Evolutionary conservation across 768 basidiomycete species (phyloP), one percentile per base, ranked within the genome.

Genomic region (Hortiboletus flavorubellus): DNA sequence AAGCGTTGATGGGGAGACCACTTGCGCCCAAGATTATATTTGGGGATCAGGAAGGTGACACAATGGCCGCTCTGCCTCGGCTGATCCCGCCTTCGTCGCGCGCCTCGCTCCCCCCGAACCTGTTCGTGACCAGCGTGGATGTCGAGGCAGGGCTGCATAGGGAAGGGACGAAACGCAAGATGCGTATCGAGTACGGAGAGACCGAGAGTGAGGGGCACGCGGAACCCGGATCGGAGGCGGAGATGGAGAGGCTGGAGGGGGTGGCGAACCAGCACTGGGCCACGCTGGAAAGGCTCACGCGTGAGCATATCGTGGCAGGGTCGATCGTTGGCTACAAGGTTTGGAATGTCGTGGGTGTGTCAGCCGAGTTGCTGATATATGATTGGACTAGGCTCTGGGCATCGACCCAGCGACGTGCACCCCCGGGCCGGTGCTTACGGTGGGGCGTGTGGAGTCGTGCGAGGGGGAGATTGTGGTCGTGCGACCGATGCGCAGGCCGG

Each of bases 71-170:
- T 3, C 58, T 54, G 5, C 71, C 75, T 8, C 76, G 73, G 1
- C 68, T 87, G 11, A 60, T 87, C 33, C 83, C 87, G 2, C 88
- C 88, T 1, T 89, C 88, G 4, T 80, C 84, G 62, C 79, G 81
- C 43, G 69, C 80, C 47, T 62, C 72, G 45, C 61, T 90, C 8
- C 88, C 88, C 1, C 62, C 73, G 5, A 83, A 86, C 49, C 65
- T 90, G 62, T 82, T 90, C 56, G 85, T 90, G 34, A 89, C 87
- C 3, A 84, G 82, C 59, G 75, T 89, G 2, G 85, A 90, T 56
- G 85, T 89, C 26, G 86, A 87, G 61, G 78, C 74, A 26, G 78
- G 74, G 1, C 10, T 55, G 51, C 49, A 56, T 18, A 58, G 62
- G 37, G 74, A 72, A 54, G 70, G 71, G 53, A 78, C 73, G 59